Conservation (phyloP, 495 filamentous ascomycete species). For the Lasiosphaeria miniovina region DNA sequence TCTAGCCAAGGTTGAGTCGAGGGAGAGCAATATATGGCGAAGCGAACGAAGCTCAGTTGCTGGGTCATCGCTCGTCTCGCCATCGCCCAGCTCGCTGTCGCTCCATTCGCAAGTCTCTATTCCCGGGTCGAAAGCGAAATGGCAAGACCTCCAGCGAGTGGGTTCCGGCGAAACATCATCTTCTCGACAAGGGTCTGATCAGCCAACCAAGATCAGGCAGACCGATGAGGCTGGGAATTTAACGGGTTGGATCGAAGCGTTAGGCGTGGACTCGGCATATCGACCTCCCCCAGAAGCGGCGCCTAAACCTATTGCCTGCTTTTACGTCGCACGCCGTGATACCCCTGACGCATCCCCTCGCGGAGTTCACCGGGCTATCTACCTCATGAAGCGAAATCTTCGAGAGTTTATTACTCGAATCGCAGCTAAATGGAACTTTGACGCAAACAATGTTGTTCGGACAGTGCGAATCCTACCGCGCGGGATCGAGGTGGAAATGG, state of each 20-base stretch:
- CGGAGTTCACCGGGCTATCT: slow-evolving; percentile 80
- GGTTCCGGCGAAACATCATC: slow-evolving; percentile 34
- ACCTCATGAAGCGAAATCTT: slow-evolving; percentile 72
- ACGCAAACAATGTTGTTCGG: slow-evolving; percentile 63
- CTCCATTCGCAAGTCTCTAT: slow-evolving; percentile 51
- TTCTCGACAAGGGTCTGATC: slow-evolving; percentile 45
- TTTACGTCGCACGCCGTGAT: slow-evolving; percentile 71
- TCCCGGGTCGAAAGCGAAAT: slow-evolving; percentile 42
- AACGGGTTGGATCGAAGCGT: slow-evolving; percentile 83
- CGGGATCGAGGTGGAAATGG: slow-evolving; percentile 79
- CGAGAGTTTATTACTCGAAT: slow-evolving; percentile 67
- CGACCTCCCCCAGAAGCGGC: slow-evolving; percentile 70
- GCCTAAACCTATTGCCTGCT: slow-evolving; percentile 76
- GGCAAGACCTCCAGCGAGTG: slow-evolving; percentile 49
- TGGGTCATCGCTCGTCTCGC: slow-evolving; percentile 66
- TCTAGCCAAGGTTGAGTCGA: slow-evolving; percentile 54
- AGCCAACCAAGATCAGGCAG: slow-evolving; percentile 46
- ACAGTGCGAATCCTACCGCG: slow-evolving; percentile 66
- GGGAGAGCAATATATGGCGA: slow-evolving; percentile 53
- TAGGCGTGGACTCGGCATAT: slow-evolving; percentile 84
- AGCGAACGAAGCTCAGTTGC: slow-evolving; percentile 54
- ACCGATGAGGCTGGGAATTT: slow-evolving; percentile 52
- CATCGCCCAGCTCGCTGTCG: slow-evolving; percentile 63
- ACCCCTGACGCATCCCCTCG: slow-evolving; percentile 50
- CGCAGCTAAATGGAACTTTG: slow-evolving; percentile 73